phyloP scores from a whole-genome alignment of 2,329 filamentous ascomycete genomes.

The Sporothrix brunneoviolacea region DNA sequence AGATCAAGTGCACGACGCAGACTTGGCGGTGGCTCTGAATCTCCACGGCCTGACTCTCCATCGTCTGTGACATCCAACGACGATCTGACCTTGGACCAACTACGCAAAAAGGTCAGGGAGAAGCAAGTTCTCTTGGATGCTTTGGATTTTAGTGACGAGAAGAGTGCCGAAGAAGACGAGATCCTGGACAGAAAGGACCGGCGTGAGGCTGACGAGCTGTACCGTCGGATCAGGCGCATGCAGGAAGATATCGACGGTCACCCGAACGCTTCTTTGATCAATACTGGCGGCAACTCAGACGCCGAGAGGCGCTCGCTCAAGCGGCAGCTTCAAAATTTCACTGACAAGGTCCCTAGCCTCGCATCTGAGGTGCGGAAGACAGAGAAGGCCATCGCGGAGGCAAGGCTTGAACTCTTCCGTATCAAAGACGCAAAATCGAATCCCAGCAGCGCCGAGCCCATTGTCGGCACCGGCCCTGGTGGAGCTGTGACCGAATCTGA shows the following conservation, averaged over 20 bases:
- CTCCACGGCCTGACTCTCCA: slow-evolving; percentile 74
- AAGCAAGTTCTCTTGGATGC: slow-evolving; percentile 92
- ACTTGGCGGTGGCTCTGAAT: slow-evolving; percentile 54
- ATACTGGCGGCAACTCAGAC: slow-evolving; percentile 70
- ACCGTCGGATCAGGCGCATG: slow-evolving; percentile 80
- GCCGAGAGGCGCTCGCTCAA: slow-evolving; percentile 81
- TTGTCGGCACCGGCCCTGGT: slow-evolving; percentile 89
- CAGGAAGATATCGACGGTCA: slow-evolving; percentile 94
- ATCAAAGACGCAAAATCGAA: slow-evolving; percentile 89
- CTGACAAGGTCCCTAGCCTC: slow-evolving; percentile 83
- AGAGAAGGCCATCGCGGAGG: slow-evolving; percentile 88
- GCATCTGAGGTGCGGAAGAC: slow-evolving; percentile 87
- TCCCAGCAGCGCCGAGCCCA: slow-evolving; percentile 69
- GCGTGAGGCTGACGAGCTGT: slow-evolving; percentile 88
- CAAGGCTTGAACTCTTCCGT: slow-evolving; percentile 85
- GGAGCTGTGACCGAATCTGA: slow-evolving; percentile 88
- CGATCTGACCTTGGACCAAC: slow-evolving; percentile 76
- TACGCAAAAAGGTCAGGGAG: slow-evolving; percentile 88
- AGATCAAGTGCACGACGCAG: slow-evolving; percentile 88
- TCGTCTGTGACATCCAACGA: slow-evolving; percentile 65
- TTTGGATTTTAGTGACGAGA: slow-evolving; percentile 93
- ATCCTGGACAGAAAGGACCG: slow-evolving; percentile 83
- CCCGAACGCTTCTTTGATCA: slow-evolving; percentile 65
- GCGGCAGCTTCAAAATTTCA: slow-evolving; percentile 80
- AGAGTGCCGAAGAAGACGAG: slow-evolving; percentile 83